These are phyloP conservation scores for Cicer bijugum DNA, from an alignment of 306 rosid genomes.

Conservation along the genomic window DNA sequence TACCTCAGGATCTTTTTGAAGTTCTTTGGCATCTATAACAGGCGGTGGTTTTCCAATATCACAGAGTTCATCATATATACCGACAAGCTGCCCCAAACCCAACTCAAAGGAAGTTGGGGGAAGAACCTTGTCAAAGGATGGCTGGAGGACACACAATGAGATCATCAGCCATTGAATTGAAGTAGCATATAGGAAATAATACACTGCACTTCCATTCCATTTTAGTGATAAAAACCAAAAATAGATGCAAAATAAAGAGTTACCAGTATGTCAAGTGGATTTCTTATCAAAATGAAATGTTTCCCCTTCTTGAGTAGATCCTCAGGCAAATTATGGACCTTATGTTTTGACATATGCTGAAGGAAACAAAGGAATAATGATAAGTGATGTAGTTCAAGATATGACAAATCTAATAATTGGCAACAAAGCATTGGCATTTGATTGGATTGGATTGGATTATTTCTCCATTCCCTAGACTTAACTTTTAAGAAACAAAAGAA, in stretches of 20 bases:
- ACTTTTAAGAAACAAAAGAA: neutral
- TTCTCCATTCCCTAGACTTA: neutral
- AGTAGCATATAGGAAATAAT: neutral
- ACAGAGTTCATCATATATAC: slow-evolving; percentile 66
- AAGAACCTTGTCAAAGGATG: slow-evolving; percentile 74
- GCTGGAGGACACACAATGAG: slow-evolving; percentile 48
- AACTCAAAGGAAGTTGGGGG: slow-evolving; percentile 70
- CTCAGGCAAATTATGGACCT: slow-evolving; percentile 60
- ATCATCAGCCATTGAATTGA: slow-evolving; percentile 29
- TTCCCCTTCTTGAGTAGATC: slow-evolving; percentile 77
- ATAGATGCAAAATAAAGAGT: slow-evolving; percentile 25
- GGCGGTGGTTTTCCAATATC: slow-evolving; percentile 72
- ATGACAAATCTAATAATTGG: neutral
- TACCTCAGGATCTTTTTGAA: slow-evolving; percentile 76
- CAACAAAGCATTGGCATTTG: slow-evolving; percentile 6
- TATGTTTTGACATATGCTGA: slow-evolving; percentile 84
- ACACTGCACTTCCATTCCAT: neutral
- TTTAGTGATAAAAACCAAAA: slow-evolving; percentile 16
- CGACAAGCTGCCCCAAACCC: slow-evolving; percentile 67
- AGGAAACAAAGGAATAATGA: slow-evolving; percentile 14
- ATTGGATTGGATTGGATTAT: slow-evolving; percentile 13
- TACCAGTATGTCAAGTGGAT: slow-evolving; percentile 85
- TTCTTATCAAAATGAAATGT: slow-evolving; percentile 75
- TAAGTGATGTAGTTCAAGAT: slow-evolving; percentile 19
- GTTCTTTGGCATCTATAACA: slow-evolving; percentile 75